Percentiles rank a stretch among this genome's conserved stretches.
These are phyloP conservation scores for Coemansia asiatica DNA, from an alignment of 192 early-diverging fungal genomes.

Conservation along the genomic window DNA sequence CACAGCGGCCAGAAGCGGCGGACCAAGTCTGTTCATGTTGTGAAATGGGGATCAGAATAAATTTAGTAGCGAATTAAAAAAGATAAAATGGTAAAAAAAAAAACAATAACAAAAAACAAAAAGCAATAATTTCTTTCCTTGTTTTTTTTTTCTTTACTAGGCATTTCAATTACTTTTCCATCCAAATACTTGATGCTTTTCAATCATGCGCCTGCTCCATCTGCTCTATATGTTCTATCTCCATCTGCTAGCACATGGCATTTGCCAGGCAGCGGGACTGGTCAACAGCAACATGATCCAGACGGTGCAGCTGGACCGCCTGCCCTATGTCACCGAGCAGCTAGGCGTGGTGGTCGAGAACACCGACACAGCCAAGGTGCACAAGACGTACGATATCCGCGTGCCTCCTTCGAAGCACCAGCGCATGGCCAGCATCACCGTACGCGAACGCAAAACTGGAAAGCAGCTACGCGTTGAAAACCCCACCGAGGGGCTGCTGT, in stretches of 20 bases:
- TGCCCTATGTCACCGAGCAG: conserved; percentile 52
- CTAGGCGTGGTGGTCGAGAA: conserved; percentile 56
- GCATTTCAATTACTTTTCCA: no score
- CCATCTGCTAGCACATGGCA: not conserved
- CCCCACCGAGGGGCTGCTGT: not conserved
- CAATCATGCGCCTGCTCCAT: no score
- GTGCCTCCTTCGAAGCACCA: conserved; percentile 15
- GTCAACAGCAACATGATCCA: conserved; percentile 54
- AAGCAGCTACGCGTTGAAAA: conserved; percentile 7
- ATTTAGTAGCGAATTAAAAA: not conserved
- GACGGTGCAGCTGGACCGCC: conserved; percentile 25
- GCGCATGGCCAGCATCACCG: conserved; percentile 29
- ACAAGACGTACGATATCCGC: conserved; percentile 32
- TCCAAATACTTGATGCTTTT: no score
- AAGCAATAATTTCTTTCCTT: no score
- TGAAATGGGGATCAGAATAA: not conserved
- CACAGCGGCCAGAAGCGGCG: conserved; percentile 27
- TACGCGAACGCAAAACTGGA: conserved; percentile 53
- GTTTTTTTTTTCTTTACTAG: not conserved
- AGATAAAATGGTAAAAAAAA: not conserved
- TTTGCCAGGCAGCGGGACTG: conserved; percentile 5
- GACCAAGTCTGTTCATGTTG: conserved; percentile 17
- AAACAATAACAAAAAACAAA: not conserved
- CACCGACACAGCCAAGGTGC: conserved; percentile 17
- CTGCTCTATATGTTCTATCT: not conserved